These are phyloP conservation scores for Lasiodiplodia citricola DNA, from an alignment of 2,329 filamentous ascomycete genomes.

Conservation along the genomic window DNA sequence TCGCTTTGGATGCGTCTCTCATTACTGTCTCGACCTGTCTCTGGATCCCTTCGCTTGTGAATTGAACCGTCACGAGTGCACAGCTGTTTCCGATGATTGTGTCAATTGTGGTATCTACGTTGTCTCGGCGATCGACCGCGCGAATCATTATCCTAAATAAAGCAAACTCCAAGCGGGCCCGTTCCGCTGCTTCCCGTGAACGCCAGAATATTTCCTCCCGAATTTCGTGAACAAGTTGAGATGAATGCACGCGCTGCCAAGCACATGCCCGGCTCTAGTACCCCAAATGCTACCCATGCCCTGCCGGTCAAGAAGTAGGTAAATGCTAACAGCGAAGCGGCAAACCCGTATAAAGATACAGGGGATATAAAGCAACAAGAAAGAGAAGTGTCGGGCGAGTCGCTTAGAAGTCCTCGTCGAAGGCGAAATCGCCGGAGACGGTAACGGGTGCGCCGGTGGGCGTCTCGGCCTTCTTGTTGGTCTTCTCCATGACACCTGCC, in stretches of 20 bases:
- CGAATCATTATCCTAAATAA: constrained; percentile 21
- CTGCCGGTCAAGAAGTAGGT: constrained; percentile 26
- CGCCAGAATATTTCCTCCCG: constrained; percentile 16
- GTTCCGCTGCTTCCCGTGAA: constrained; percentile 11
- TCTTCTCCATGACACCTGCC: constrained; percentile 95
- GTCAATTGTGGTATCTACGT: constrained; percentile 27
- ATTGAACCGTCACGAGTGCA: background rate
- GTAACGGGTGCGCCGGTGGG: constrained; percentile 50
- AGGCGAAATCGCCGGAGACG: constrained; percentile 77
- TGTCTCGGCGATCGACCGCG: constrained; percentile 1
- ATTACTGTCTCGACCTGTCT: background rate
- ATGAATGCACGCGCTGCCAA: constrained; percentile 14
- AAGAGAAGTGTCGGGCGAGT: constrained; percentile 29
- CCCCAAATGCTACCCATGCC: constrained; percentile 19
- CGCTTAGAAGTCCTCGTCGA: constrained; percentile 94
- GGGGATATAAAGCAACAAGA: constrained; percentile 31
- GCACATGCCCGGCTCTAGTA: constrained; percentile 11
- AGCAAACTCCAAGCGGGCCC: constrained; percentile 25
- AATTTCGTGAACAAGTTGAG: constrained; percentile 6
- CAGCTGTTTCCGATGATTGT: constrained; percentile 2
- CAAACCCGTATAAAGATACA: constrained; percentile 26
- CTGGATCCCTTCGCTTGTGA: background rate
- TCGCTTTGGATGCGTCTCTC: background rate
- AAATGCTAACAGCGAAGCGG: constrained; percentile 35
- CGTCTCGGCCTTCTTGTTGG: constrained; percentile 67